Evolutionary conservation across 1,284 basidiomycete genomes (phyloP).

Genomic region (Trichosporon coremiiforme): DNA sequence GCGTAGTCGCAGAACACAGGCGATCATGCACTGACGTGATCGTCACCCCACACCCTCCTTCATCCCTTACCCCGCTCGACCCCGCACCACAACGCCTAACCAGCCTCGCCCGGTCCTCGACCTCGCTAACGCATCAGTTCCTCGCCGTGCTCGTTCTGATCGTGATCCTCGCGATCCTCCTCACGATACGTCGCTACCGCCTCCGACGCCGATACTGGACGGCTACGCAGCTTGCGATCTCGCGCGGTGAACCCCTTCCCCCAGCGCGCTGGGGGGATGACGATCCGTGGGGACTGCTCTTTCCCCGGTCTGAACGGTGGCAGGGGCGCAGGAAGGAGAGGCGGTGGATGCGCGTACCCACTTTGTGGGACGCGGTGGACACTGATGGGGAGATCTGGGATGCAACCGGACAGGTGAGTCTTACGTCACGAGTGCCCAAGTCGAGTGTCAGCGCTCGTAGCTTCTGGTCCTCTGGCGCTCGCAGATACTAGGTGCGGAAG

Average conservation of each 20-base stretch:
- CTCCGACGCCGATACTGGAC: slow-evolving; percentile 45
- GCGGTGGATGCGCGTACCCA: slow-evolving; percentile 38
- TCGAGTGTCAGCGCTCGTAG: too few relatives aligned
- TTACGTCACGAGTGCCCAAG: too few relatives aligned
- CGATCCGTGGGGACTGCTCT: slow-evolving; percentile 15
- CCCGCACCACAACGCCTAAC: too few relatives aligned
- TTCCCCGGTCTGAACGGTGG: slow-evolving; percentile 10
- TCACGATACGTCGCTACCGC: slow-evolving; percentile 41
- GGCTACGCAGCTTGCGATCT: slow-evolving; percentile 45
- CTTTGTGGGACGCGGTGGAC: slow-evolving; percentile 33
- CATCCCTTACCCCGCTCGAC: too few relatives aligned
- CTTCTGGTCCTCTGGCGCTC: too few relatives aligned
- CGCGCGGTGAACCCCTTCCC: slow-evolving; percentile 43
- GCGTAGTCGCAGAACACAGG: too few relatives aligned
- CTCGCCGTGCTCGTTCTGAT: slow-evolving; percentile 49
- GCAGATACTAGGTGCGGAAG: too few relatives aligned
- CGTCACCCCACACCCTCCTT: too few relatives aligned
- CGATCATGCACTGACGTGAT: slow-evolving; percentile 8
- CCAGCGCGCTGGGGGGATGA: slow-evolving; percentile 21
- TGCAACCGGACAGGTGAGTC: slow-evolving; percentile 13
- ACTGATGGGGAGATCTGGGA: neutral
- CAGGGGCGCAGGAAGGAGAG: slow-evolving; percentile 19
- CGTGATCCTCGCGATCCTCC: slow-evolving; percentile 39
- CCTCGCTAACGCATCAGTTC: slow-evolving; percentile 36
- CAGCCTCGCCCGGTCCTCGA: too few relatives aligned